phyloP scores from a whole-genome alignment of 2,329 filamentous ascomycete species.

The Aspergillus terreus region DNA sequence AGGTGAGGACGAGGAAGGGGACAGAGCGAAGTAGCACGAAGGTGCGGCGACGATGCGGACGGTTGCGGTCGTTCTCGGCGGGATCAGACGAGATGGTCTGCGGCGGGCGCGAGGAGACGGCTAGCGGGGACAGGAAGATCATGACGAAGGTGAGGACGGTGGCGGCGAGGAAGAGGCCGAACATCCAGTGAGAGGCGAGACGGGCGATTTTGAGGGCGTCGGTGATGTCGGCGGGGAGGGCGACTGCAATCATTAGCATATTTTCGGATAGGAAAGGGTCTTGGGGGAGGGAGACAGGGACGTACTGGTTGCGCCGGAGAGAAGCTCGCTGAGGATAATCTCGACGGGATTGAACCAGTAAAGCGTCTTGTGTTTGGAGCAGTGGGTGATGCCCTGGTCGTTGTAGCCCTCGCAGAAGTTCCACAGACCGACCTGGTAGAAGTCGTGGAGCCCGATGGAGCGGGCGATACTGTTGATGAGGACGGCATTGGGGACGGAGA shows the following conservation, averaged over 20 bases:
- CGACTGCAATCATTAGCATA: constrained; percentile 49
- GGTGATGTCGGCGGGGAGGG: constrained; percentile 69
- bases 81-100: constrained; percentile 29
- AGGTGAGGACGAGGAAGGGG: constrained; percentile 64
- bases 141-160: constrained; percentile 68
- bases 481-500: constrained; percentile 64
- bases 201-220: constrained; percentile 71
- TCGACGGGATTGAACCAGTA: constrained; percentile 92
- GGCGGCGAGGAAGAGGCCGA: constrained; percentile 75
- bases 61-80: constrained; percentile 21
- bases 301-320: constrained; percentile 73
- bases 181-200: constrained; percentile 80
- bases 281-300: background rate
- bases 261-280: background rate
- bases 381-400: constrained; percentile 65
- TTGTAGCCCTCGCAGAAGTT: constrained; percentile 85
- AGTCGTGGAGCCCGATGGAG: constrained; percentile 84
- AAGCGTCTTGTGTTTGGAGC: constrained; percentile 64
- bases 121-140: constrained; percentile 61
- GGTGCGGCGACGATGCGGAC: constrained; percentile 33
- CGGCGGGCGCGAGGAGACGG: constrained; percentile 38
- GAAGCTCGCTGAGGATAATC: constrained; percentile 73
- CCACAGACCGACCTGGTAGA: constrained; percentile 91
- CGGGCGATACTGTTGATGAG: constrained; percentile 86
- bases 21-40: constrained; percentile 53